Percentiles rank a stretch among this genome's conserved stretches.
Conservation (phyloP, 1,284 basidiomycete genomes). For the Leccinum fallax region DNA sequence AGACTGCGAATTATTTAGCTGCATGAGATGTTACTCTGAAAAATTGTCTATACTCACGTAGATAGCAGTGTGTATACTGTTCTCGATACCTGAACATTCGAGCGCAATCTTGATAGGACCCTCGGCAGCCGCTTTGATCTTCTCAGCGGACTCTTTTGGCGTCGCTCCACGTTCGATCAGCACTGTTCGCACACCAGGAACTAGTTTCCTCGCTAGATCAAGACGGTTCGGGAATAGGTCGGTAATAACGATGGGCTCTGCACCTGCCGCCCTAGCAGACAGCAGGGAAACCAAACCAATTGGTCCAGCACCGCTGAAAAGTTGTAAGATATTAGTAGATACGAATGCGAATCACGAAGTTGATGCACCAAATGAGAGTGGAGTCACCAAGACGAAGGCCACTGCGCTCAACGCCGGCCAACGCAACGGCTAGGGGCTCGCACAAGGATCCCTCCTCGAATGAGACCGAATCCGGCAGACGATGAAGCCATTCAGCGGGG, state of each 20-base stretch:
- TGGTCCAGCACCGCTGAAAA: conserved; percentile 72
- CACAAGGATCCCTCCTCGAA: conserved; percentile 67
- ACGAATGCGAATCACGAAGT: background rate
- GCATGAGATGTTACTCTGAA: background rate
- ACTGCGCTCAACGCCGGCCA: conserved; percentile 64
- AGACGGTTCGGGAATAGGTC: conserved; percentile 82
- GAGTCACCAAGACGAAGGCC: conserved; percentile 62
- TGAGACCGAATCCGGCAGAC: conserved; percentile 56
- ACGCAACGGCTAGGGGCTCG: conserved; percentile 61
- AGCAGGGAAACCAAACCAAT: conserved; percentile 83
- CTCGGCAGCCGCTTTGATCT: conserved; percentile 52
- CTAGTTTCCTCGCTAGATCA: conserved; percentile 78
- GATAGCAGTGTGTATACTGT: conserved; percentile 67
- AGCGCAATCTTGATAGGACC: conserved; percentile 51
- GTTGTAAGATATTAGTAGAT: conserved; percentile 8
- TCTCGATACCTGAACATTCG: conserved; percentile 81
- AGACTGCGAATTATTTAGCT: conserved; percentile 40
- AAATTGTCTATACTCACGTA: conserved; percentile 46
- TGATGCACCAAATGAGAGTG: conserved; percentile 53
- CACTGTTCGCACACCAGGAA: conserved; percentile 66
- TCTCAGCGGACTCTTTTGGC: conserved; percentile 50
- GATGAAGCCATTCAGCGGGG: conserved; percentile 66
- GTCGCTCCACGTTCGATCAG: conserved; percentile 47
- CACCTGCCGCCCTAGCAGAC: conserved; percentile 80
- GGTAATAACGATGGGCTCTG: conserved; percentile 75